Conservation (phyloP, 257 asterid species). For the Ocimum tenuiflorum region DNA sequence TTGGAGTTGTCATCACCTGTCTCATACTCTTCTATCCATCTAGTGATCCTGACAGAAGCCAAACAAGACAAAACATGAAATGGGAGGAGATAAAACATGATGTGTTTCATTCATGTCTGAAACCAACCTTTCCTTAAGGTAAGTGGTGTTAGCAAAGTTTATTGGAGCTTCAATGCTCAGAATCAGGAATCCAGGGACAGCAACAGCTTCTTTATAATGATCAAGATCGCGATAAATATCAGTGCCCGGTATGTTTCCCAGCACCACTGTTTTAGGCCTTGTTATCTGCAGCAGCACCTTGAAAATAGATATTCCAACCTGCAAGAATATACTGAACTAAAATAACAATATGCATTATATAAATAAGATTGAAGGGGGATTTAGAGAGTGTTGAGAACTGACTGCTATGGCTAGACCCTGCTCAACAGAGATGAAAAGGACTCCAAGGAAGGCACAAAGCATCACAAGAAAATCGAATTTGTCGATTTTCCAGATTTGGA, state of each 20-base stretch:
- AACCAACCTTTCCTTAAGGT: slow-evolving; percentile 66
- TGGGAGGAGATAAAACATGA: background rate
- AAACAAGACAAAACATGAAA: background rate
- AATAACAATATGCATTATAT: too few relatives aligned
- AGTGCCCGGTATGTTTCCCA: slow-evolving; percentile 74
- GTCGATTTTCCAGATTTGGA: slow-evolving; percentile 67
- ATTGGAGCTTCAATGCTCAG: slow-evolving; percentile 73
- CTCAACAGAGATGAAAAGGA: slow-evolving; percentile 71
- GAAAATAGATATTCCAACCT: slow-evolving; percentile 75
- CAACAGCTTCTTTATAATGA: slow-evolving; percentile 60
- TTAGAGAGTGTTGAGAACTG: too few relatives aligned
- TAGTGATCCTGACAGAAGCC: slow-evolving; percentile 44
- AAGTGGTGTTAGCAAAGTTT: slow-evolving; percentile 75
- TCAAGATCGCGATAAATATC: slow-evolving; percentile 62
- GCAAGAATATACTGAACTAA: too few relatives aligned
- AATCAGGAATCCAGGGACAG: slow-evolving; percentile 58
- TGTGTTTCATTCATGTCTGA: too few relatives aligned
- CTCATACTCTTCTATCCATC: slow-evolving; percentile 71
- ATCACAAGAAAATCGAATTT: slow-evolving; percentile 69
- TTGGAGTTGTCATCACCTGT: slow-evolving; percentile 33
- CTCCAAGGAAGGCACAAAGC: slow-evolving; percentile 73
- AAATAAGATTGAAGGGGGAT: too few relatives aligned
- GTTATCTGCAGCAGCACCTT: slow-evolving; percentile 67
- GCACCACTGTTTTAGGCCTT: slow-evolving; percentile 68
- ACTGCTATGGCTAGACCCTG: slow-evolving; percentile 75